Evolutionary conservation across 2,329 filamentous ascomycete species (phyloP), one percentile per base, ranked within the genome.

Genomic region (Sporothrix euskadiensis): DNA sequence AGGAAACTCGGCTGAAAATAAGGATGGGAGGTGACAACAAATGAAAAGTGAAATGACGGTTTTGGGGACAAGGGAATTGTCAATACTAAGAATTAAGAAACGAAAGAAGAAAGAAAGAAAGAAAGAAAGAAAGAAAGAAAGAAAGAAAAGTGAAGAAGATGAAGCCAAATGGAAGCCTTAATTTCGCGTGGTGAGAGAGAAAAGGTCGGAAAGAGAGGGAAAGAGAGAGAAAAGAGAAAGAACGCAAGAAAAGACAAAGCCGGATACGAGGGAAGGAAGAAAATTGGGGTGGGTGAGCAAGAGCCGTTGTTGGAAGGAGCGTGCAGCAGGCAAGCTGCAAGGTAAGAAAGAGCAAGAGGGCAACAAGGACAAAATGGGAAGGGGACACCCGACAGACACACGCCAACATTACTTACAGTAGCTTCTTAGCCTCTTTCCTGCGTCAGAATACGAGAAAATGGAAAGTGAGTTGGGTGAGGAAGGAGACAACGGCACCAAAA

Each of bases 391-490:
- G 69, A 35, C 59, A 49, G 49, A 30, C 30, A 39, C 44, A 56
- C 44, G 32, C 66, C 47, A 49, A 32, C 41, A 66, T n/a, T n/a
- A n/a, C n/a, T 16, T 39, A 39, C 57, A 61, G n/a, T 44, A 32
- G 41, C 63, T 66, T 65, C 4, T 44, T 41, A 26, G 12, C 32
- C 44, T 56, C 52, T 41, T 66, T 59, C 56, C 30, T 35, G 26
- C 12, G n/a, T 65, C 19, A 26, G 14, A 72, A 72, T 72, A 72
- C 59, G 71, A 72, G 63, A 72, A 47, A 72, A 39, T 32, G 63
- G 30, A 47, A 59, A 19, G 32, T 14, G 61, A 59, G 8, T 19
- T 49, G 16, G 8, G 14, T 49, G 52, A 35, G n/a, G 14, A 66
- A 30, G 32, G 59, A 19, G 57, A 14, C 10, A 32, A 35, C 26